Conservation (phyloP, 1,284 basidiomycete species). For the Coniferiporia sulphurascens region DNA sequence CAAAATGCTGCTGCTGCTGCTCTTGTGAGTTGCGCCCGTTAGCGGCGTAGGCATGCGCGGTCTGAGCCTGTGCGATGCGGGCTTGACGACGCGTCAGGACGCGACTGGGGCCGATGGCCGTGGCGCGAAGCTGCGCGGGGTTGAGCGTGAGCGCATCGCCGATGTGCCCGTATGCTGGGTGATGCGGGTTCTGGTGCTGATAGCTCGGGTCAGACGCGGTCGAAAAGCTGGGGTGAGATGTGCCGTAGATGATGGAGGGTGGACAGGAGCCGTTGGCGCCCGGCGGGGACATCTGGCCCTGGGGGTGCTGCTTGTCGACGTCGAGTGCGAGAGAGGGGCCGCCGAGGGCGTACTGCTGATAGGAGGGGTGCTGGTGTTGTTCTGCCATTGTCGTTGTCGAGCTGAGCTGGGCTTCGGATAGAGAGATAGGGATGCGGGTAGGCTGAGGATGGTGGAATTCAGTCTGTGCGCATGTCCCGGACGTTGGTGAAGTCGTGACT, state of each 20-base stretch:
- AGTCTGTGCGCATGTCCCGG: constrained; percentile 5
- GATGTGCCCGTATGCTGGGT: background rate
- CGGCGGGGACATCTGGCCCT: constrained; percentile 10
- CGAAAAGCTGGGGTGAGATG: background rate
- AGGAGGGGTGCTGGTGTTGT: constrained; percentile 4
- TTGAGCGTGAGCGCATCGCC: constrained; percentile 5
- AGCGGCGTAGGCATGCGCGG: background rate
- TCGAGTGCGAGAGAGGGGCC: constrained; percentile 3
- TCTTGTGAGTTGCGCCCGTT: background rate
- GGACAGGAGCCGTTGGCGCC: constrained; percentile 1
- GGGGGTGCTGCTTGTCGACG: constrained; percentile 3
- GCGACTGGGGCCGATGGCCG: constrained; percentile 15
- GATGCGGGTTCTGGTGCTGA: background rate
- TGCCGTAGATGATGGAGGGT: background rate
- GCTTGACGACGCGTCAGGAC: constrained; percentile 19
- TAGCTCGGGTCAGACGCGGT: background rate
- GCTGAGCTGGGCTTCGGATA: background rate
- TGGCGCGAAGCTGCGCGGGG: constrained; percentile 8
- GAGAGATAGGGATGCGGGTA: background rate
- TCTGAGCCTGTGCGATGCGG: constrained; percentile 7
- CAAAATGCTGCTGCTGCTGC: background rate
- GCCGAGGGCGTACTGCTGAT: constrained; percentile 6
- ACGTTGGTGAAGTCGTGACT: background rate
- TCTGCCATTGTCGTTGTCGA: constrained; percentile 6
- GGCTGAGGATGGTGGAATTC: constrained; percentile 2